These are phyloP conservation scores for Bromus sterilis DNA, from an alignment of 176 grass and related monocot species.

Conservation along the genomic window DNA sequence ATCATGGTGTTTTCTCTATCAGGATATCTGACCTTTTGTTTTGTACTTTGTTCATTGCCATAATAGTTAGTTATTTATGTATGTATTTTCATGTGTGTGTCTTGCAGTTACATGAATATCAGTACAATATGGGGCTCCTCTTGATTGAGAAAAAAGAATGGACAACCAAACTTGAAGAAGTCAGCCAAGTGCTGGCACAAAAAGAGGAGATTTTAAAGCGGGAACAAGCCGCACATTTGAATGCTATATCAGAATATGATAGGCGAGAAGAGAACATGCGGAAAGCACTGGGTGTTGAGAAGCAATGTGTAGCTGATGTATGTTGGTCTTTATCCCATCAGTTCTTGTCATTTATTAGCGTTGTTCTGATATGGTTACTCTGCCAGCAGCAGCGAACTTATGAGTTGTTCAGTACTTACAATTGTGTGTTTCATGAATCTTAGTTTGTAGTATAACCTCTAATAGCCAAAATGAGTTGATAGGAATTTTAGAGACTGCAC, in stretches of 20 bases:
- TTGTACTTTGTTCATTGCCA: not conserved
- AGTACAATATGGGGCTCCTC: slow-evolving; percentile 90
- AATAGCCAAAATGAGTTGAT: not conserved
- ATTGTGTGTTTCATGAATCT: not conserved
- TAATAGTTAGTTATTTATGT: slow-evolving; percentile 15
- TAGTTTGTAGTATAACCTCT: not conserved
- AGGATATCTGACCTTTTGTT: not conserved
- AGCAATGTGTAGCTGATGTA: slow-evolving; percentile 85
- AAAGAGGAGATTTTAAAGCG: slow-evolving; percentile 72
- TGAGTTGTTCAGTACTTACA: not conserved
- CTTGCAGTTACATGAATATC: slow-evolving; percentile 78
- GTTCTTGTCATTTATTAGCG: not conserved
- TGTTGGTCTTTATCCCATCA: slow-evolving; percentile 5
- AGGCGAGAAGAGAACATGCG: slow-evolving; percentile 61
- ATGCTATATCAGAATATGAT: slow-evolving; percentile 69
- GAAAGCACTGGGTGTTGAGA: slow-evolving; percentile 76
- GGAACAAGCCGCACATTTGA: slow-evolving; percentile 73
- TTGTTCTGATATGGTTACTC: not conserved
- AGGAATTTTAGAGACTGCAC: not conserved
- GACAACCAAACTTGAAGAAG: slow-evolving; percentile 55
- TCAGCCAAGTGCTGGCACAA: slow-evolving; percentile 48
- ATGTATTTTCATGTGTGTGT: slow-evolving; percentile 7
- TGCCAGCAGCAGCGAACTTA: not conserved
- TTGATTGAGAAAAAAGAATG: slow-evolving; percentile 97
- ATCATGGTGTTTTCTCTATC: not conserved